These are phyloP conservation scores for Calocybe indica DNA, from an alignment of 768 basidiomycete genomes.

Conservation along the genomic window DNA sequence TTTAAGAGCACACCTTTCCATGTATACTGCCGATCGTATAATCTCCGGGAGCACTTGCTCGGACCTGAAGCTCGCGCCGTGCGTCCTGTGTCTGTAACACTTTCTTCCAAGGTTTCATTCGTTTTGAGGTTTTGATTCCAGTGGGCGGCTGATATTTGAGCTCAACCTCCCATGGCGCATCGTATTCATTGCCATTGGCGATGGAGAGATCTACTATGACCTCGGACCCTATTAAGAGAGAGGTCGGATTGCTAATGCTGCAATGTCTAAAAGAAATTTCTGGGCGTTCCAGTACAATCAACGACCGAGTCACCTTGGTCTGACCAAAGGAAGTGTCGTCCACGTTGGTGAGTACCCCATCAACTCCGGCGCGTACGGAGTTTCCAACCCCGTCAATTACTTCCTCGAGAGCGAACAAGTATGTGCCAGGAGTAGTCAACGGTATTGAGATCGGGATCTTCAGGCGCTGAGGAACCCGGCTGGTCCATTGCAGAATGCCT, in stretches of 20 bases:
- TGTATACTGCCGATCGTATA: conserved; percentile 67
- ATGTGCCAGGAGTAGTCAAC: conserved; percentile 56
- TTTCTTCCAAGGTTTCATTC: conserved; percentile 58
- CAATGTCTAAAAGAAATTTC: conserved; percentile 70
- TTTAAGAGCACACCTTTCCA: conserved; percentile 46
- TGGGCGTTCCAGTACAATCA: conserved; percentile 68
- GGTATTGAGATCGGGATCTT: conserved; percentile 65
- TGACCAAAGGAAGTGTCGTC: conserved; percentile 15
- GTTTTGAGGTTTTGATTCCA: conserved; percentile 28
- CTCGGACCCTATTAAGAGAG: conserved; percentile 68
- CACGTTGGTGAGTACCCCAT: no score
- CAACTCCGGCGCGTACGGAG: conserved; percentile 39
- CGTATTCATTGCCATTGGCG: conserved; percentile 50
- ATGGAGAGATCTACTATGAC: conserved; percentile 49
- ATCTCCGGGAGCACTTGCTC: conserved; percentile 62
- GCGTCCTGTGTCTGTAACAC: conserved; percentile 44
- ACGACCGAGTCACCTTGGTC: conserved; percentile 48
- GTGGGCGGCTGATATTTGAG: conserved; percentile 54
- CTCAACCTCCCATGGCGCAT: conserved; percentile 63
- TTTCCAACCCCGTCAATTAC: conserved; percentile 85
- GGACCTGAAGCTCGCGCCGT: conserved; percentile 38
- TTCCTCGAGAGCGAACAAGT: conserved; percentile 72
- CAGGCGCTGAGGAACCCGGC: conserved; percentile 44
- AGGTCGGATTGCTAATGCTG: conserved; percentile 60
- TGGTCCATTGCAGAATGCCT: conserved; percentile 9